These are phyloP conservation scores for Rhinocladiella similis DNA, from an alignment of 2,329 filamentous ascomycete genomes.

Conservation along the genomic window DNA sequence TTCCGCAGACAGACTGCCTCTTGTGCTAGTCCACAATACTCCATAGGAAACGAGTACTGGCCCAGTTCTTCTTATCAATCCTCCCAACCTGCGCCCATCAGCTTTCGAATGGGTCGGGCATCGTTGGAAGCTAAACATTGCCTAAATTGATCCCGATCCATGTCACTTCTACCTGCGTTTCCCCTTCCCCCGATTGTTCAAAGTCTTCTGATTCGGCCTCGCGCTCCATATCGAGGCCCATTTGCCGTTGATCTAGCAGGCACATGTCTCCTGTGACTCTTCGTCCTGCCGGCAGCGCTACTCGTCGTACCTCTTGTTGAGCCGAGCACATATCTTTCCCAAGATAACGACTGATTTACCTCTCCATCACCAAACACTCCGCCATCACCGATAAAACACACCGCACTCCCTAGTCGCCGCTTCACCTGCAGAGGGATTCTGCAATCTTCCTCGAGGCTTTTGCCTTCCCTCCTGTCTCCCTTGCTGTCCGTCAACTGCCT, in stretches of 20 bases:
- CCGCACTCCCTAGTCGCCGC: constrained; percentile 14
- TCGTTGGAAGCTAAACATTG: constrained; percentile 23
- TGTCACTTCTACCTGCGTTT: constrained; percentile 19
- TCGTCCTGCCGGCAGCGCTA: constrained; percentile 9
- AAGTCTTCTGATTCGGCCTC: constrained; percentile 22
- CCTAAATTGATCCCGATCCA: constrained; percentile 24
- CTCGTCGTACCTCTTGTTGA: background rate
- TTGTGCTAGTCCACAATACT: constrained; percentile 14
- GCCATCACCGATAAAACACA: constrained; percentile 16
- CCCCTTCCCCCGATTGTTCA: constrained; percentile 20
- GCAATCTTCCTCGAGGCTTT: constrained; percentile 1
- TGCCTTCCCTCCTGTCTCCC: constrained; percentile 3
- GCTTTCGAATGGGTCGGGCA: constrained; percentile 18
- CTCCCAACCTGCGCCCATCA: constrained; percentile 9
- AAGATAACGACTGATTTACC: constrained; percentile 23
- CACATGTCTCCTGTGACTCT: constrained; percentile 24
- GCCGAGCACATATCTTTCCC: constrained; percentile 13
- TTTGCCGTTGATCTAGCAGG: constrained; percentile 17
- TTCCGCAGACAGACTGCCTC: constrained; percentile 17
- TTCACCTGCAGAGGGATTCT: background rate
- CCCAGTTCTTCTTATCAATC: constrained; percentile 21
- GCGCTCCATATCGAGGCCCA: constrained; percentile 14
- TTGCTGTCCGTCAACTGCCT: constrained; percentile 6
- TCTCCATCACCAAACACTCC: constrained; percentile 18
- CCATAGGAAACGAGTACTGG: background rate